Base-by-base conservation (phyloP, 2,329 filamentous ascomycete genomes). In the Hypoxylon sp. region DNA sequence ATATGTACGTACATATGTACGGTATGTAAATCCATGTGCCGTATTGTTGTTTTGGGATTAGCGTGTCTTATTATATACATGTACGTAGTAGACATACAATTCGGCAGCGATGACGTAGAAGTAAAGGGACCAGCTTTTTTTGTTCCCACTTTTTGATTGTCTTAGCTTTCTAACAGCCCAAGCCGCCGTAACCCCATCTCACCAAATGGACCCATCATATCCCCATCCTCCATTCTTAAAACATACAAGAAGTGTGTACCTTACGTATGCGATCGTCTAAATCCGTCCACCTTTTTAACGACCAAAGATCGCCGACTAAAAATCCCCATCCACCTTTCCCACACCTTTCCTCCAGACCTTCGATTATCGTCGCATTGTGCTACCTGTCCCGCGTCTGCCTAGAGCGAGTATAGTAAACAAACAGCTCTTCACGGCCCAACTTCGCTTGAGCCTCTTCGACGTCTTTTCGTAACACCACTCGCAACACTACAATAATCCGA, bases 81-180 rank as follows among this genome's bases (percentile, higher is more conserved):
- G 19, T 22, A 22, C 19, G 19, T 22, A 22, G 19, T 22, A 3
- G 19, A 22, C 19, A 22, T 22, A 22, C 3, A n/a, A 66, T 59
- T 65, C n/a, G 63, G 54, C 44, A 59, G 48, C 58, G 46, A 75
- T 75, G 74, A 75, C 74, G 74, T 75, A 74, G 70, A 13, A 66
- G 44, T 51, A 67, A 67, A 64, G 66, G 67, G 57, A 66, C 66
- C 64, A 70, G 39, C 57, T 54, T 39, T 63, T 48, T 48, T 69
- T 59, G 39, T 24, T 54, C 64, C 64, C 58, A 51, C 64, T 63
- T 68, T 67, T 68, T 22, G 35, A 52, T 59, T 61, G 57, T 59
- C 60, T 63, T 24, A 58, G 39, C 60, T 59, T 59, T 47, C 57
- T 48, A 51, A 44, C 55, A 52, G 53, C 50, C 54, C 37, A 61